Percentiles rank a stretch among this genome's conserved stretches.
These are phyloP conservation scores for Dactylis glomerata DNA, from an alignment of 176 grass and related monocot genomes.

Conservation along the genomic window DNA sequence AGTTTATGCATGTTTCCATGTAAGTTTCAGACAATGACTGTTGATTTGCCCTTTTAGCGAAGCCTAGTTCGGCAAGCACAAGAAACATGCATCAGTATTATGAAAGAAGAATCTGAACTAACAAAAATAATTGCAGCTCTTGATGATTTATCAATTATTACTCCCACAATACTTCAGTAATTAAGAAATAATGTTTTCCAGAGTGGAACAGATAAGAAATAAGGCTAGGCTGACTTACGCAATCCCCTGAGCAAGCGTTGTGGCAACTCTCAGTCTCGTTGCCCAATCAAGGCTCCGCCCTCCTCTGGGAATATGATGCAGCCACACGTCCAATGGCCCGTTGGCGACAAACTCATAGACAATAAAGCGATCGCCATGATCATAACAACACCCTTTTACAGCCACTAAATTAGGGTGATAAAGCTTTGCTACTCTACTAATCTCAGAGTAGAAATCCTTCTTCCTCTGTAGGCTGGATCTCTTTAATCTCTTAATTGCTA, in stretches of 20 bases:
- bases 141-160: not conserved
- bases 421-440: slow-evolving; percentile 87
- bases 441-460: slow-evolving; percentile 97
- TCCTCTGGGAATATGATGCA: slow-evolving; percentile 90
- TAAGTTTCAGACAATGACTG: not conserved
- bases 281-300: slow-evolving; percentile 90
- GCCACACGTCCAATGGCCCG: slow-evolving; percentile 95
- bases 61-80: not conserved
- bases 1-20: not conserved
- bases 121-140: not conserved
- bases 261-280: slow-evolving; percentile 95
- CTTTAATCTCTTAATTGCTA: slow-evolving; percentile 93
- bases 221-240: slow-evolving; percentile 62
- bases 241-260: slow-evolving; percentile 95
- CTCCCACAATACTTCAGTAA: not conserved
- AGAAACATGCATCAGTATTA: not conserved
- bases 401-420: slow-evolving; percentile 94
- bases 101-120: not conserved
- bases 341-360: slow-evolving; percentile 95
- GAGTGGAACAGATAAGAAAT: not conserved
- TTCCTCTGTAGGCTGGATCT: slow-evolving; percentile 93
- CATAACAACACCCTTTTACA: slow-evolving; percentile 92
- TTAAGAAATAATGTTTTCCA: not conserved
- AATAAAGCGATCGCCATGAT: slow-evolving; percentile 94
- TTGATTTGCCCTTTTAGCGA: not conserved